Evolutionary conservation across 2,329 filamentous ascomycete species (phyloP), one percentile per base, ranked within the genome.

Genomic region (Sarocladiaceae sp.): DNA sequence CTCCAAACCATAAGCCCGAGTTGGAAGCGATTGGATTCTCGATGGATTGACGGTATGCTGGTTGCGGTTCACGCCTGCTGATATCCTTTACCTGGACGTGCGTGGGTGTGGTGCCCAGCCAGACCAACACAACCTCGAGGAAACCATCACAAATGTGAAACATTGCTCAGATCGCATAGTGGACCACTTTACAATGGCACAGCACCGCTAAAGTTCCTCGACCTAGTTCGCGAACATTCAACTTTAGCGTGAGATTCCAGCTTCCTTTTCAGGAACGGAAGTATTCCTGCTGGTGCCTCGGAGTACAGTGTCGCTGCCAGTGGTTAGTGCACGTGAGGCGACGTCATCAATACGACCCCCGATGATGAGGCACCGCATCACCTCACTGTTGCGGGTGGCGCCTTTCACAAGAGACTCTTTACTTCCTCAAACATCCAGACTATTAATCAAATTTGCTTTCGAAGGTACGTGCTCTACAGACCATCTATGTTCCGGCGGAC

Each of bases 341-440:
- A 48, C 44, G 44, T 48, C 44, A 48, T 48, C 44, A 18, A 15
- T 48, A 10, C 13, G 33, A 46, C 40, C 10, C 39, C 11, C 18
- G 17, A 44, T 44, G 40, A 26, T 44, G 40, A 44, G 17, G 40
- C 17, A 22, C 40, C 40, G 22, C 40, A 26, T 44, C 23, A 11
- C 23, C 8, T 28, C 22, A 28, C 40, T 22, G 20, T 44, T n/a
- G 37, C 37, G 37, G 15, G 37, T 40, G 37, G 37, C 37, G 37
- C 37, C 20, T 17, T 20, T 7, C 5, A 12, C 7, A 44, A 22
- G 22, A 20, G 8, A 7, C 5, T 15, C 12, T 23, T 25, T 22
- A 20, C 20, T 44, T 7, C 13, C 20, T 26, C 7, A 12, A 17
- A 44, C 17, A 22, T 44, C 22, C 13, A 22, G 15, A 10, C 37